phyloP scores from a whole-genome alignment of 1,284 basidiomycete species.

The Erythrobasidium hasegawianum region DNA sequence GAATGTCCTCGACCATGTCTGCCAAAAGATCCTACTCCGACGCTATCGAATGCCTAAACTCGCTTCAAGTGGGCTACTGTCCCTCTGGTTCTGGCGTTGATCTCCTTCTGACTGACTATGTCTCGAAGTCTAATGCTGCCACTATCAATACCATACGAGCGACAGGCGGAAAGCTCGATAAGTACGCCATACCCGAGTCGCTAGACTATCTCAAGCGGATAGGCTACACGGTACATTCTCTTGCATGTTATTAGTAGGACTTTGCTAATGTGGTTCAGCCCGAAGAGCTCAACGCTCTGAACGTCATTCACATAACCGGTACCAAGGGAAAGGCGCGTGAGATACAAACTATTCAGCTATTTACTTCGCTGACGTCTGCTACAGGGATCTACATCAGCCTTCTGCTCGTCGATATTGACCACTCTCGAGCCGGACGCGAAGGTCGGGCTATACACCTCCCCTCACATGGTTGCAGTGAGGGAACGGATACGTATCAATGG shows the following conservation, averaged over 20 bases:
- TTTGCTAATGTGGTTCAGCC: slow-evolving; percentile 55
- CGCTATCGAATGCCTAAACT: slow-evolving; percentile 82
- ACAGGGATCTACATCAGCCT: slow-evolving; percentile 85
- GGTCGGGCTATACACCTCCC: slow-evolving; percentile 86
- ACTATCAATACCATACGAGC: slow-evolving; percentile 78
- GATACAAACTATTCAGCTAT: not conserved
- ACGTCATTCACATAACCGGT: slow-evolving; percentile 94
- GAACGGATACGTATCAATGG: slow-evolving; percentile 96
- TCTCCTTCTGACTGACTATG: not conserved
- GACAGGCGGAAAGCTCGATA: slow-evolving; percentile 64
- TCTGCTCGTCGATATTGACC: slow-evolving; percentile 52
- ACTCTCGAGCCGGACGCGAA: slow-evolving; percentile 38
- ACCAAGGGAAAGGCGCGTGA: slow-evolving; percentile 79
- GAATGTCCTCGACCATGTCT: not conserved
- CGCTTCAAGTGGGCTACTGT: slow-evolving; percentile 59
- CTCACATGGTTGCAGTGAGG: slow-evolving; percentile 90
- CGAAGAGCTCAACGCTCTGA: slow-evolving; percentile 76
- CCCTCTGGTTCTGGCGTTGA: not conserved
- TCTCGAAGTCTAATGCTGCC: slow-evolving; percentile 70
- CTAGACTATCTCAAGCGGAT: slow-evolving; percentile 81
- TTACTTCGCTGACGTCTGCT: not conserved
- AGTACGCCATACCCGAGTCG: slow-evolving; percentile 81
- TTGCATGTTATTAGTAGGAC: not conserved
- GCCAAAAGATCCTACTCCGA: slow-evolving; percentile 53
- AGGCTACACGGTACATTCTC: slow-evolving; percentile 66